phyloP scores from a whole-genome alignment of 2,329 filamentous ascomycete genomes.

The Pseudogymnoascus sp. region DNA sequence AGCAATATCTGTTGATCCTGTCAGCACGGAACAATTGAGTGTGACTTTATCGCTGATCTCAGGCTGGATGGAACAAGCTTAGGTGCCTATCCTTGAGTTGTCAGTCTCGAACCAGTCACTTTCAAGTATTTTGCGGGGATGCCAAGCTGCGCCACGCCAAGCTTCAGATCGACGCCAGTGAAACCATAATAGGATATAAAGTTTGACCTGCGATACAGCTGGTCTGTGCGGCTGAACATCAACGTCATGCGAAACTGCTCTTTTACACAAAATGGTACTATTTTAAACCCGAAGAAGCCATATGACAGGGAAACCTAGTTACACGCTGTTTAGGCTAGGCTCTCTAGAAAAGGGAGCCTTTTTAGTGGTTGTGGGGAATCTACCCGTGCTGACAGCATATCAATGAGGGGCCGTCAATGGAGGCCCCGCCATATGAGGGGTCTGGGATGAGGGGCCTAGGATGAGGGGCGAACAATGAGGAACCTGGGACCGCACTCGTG shows the following conservation, averaged over 20 bases:
- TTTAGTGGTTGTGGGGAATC: background rate
- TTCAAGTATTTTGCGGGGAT: background rate
- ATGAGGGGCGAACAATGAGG: background rate
- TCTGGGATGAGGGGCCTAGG: too few relatives aligned
- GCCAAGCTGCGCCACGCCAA: slow-evolving; percentile 4
- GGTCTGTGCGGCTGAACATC: background rate
- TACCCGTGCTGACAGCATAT: background rate
- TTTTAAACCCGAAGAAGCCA: background rate
- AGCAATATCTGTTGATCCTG: background rate
- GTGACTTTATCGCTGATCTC: background rate
- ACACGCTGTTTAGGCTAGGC: background rate
- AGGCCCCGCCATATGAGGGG: too few relatives aligned
- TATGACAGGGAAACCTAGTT: background rate
- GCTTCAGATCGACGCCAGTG: background rate
- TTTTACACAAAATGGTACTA: background rate
- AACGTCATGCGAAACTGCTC: background rate
- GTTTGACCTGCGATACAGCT: background rate
- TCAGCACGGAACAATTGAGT: slow-evolving; percentile 1
- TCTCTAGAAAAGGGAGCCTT: background rate
- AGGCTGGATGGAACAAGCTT: background rate
- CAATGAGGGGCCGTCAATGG: background rate
- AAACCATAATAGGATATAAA: slow-evolving; percentile 2
- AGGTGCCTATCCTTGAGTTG: background rate
- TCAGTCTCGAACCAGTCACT: background rate
- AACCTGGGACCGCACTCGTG: background rate